Evolutionary conservation across 495 filamentous ascomycete genomes (phyloP).

Genomic region (Hyaloscypha finlandica): DNA sequence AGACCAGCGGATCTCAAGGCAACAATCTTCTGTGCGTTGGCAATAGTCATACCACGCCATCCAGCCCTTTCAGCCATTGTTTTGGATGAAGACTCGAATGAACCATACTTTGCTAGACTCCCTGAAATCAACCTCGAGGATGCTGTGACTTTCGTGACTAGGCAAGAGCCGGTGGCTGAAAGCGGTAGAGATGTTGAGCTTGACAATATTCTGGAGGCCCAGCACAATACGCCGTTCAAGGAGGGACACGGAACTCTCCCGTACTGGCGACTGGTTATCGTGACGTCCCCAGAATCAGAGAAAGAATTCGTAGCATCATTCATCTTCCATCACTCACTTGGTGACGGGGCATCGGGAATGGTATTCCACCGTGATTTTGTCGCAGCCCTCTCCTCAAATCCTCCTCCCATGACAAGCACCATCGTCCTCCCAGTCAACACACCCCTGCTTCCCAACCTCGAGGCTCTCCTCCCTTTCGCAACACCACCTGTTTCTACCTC

Average conservation of each 20-base stretch:
- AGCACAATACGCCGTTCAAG: constrained; percentile 29
- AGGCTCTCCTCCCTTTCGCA: constrained; percentile 7
- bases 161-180: neutral
- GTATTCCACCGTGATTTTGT: constrained; percentile 28
- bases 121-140: constrained; percentile 22
- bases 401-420: neutral
- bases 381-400: constrained; percentile 2
- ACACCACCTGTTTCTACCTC: neutral
- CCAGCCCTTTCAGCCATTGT: constrained; percentile 23
- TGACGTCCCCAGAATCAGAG: neutral
- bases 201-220: constrained; percentile 20
- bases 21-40: constrained; percentile 17
- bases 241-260: constrained; percentile 14
- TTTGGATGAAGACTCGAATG: constrained; percentile 17
- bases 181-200: constrained; percentile 24
- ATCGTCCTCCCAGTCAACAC: neutral
- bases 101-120: constrained; percentile 25
- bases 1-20: neutral
- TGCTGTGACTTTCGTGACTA: constrained; percentile 15
- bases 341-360: constrained; percentile 26
- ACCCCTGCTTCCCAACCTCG: constrained; percentile 18
- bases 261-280: constrained; percentile 28
- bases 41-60: constrained; percentile 17
- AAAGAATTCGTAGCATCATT: constrained; percentile 22
- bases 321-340: constrained; percentile 29